A percentile compares a stretch with the other conserved stretches of the same genome.
phyloP scores from a whole-genome alignment of 495 filamentous ascomycete genomes.

The Lasiosphaeria ovina region DNA sequence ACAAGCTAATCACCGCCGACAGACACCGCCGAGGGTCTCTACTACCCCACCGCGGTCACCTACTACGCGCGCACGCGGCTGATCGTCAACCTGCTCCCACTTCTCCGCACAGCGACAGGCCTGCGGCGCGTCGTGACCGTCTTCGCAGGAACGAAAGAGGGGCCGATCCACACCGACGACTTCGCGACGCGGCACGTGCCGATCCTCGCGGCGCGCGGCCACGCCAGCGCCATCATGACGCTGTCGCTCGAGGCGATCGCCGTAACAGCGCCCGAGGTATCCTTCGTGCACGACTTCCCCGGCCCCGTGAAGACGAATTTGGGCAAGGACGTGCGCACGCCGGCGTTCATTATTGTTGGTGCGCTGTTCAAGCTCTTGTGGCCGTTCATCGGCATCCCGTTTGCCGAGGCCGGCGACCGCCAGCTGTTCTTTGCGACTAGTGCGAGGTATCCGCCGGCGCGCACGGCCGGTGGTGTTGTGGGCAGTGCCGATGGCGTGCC shows the following conservation, averaged over 20 bases:
- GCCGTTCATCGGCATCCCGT: slow-evolving; percentile 16
- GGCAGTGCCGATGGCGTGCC: slow-evolving; percentile 22
- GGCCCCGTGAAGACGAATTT: slow-evolving; percentile 48
- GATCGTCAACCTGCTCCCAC: slow-evolving; percentile 60
- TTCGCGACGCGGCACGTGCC: slow-evolving; percentile 31
- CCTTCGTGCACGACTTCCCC: slow-evolving; percentile 60
- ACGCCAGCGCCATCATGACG: slow-evolving; percentile 50
- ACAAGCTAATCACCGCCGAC: background rate
- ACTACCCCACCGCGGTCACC: slow-evolving; percentile 49
- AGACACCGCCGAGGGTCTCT: slow-evolving; percentile 61
- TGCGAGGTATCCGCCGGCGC: slow-evolving; percentile 43
- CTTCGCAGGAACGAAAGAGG: slow-evolving; percentile 52
- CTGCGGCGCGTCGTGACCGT: slow-evolving; percentile 61
- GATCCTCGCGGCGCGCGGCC: slow-evolving; percentile 35
- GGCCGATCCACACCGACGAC: slow-evolving; percentile 47
- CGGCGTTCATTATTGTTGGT: slow-evolving; percentile 1
- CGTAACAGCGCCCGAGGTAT: slow-evolving; percentile 44
- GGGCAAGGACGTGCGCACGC: slow-evolving; percentile 9
- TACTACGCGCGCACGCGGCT: slow-evolving; percentile 67
- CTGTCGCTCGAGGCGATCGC: slow-evolving; percentile 51
- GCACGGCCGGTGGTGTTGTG: too few species aligned
- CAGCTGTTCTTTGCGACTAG: slow-evolving; percentile 56
- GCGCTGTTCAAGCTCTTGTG: slow-evolving; percentile 14
- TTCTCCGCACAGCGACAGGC: slow-evolving; percentile 42
- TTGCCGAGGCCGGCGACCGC: slow-evolving; percentile 51